phyloP scores from a whole-genome alignment of 805 yeast species.

The Metschnikowia arizonensis region DNA sequence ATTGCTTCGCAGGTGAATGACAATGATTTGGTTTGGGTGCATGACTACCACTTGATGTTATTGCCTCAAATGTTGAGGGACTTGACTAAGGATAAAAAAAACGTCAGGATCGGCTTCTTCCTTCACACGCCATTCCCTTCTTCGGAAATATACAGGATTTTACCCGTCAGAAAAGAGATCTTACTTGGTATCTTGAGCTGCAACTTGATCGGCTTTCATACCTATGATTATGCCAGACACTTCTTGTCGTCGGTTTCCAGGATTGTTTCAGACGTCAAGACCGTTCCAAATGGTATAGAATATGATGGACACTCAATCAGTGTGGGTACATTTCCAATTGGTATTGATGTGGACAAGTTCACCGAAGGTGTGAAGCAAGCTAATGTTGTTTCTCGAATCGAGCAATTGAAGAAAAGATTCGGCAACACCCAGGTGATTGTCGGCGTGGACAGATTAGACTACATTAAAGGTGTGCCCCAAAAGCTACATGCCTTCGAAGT shows the following conservation, averaged over 20 bases:
- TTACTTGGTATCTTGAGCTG: constrained; percentile 88
- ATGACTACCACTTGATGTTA: constrained; percentile 95
- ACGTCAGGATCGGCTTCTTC: constrained; percentile 85
- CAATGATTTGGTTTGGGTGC: constrained; percentile 93
- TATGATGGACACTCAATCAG: constrained; percentile 70
- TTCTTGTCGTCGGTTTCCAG: constrained; percentile 86
- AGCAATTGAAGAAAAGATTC: constrained; percentile 54
- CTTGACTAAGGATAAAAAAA: constrained; percentile 44
- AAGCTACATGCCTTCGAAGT: constrained; percentile 95
- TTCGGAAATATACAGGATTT: constrained; percentile 88
- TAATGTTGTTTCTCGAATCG: constrained; percentile 62
- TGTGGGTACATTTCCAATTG: constrained; percentile 98
- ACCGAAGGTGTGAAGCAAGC: constrained; percentile 67
- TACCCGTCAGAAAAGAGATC: constrained; percentile 93
- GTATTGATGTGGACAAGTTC: constrained; percentile 93
- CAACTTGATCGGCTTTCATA: constrained; percentile 94
- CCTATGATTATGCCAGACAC: constrained; percentile 98
- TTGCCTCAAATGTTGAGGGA: constrained; percentile 83
- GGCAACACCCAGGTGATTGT: constrained; percentile 84
- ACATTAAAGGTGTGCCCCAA: constrained; percentile 97
- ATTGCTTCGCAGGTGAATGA: constrained; percentile 69
- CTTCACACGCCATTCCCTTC: constrained; percentile 98
- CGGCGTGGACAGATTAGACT: constrained; percentile 95
- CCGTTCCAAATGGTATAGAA: constrained; percentile 87
- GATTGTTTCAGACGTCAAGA: constrained; percentile 66